phyloP scores from a whole-genome alignment of 1,284 basidiomycete genomes.

The Phellinidium pouzarii region DNA sequence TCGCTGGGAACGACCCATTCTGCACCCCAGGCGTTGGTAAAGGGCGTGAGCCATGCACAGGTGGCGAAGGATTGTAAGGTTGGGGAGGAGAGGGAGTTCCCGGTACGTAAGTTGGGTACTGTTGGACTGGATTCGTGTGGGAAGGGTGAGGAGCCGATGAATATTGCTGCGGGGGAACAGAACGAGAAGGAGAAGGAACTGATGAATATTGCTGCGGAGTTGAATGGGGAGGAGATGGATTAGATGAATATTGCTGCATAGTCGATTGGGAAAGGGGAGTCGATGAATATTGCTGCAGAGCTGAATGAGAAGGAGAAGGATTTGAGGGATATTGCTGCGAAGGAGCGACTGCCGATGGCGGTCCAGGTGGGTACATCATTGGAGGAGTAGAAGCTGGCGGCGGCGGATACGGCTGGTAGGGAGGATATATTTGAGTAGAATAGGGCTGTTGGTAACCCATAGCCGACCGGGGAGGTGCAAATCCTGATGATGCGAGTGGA shows the following conservation, averaged over 20 bases:
- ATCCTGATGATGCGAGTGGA: conserved; percentile 23
- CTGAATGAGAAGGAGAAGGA: conserved; percentile 21
- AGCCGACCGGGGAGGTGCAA: conserved; percentile 21
- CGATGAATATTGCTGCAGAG: conserved; percentile 30
- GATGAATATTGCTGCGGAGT: conserved; percentile 16
- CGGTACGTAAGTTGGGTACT: neutral
- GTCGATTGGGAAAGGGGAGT: conserved; percentile 24
- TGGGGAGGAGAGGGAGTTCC: too few species aligned
- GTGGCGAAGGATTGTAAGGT: conserved; percentile 14
- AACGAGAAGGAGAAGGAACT: too few species aligned
- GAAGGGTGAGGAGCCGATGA: too few species aligned
- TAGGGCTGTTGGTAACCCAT: conserved; percentile 20
- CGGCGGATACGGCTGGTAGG: conserved; percentile 31
- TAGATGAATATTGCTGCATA: conserved; percentile 33
- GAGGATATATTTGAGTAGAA: conserved; percentile 22
- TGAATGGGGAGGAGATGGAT: conserved; percentile 22
- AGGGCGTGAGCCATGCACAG: conserved; percentile 19
- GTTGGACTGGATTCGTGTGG: too few species aligned
- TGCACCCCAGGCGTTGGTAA: conserved; percentile 20
- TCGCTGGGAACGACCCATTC: conserved; percentile 10
- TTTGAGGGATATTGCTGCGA: conserved; percentile 29
- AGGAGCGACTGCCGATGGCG: conserved; percentile 26
- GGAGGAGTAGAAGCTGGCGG: conserved; percentile 25
- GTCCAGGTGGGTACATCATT: conserved; percentile 22
- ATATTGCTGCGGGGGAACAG: neutral